phyloP scores from a whole-genome alignment of 2,329 filamentous ascomycete genomes.

The Xylariaceae sp. region DNA sequence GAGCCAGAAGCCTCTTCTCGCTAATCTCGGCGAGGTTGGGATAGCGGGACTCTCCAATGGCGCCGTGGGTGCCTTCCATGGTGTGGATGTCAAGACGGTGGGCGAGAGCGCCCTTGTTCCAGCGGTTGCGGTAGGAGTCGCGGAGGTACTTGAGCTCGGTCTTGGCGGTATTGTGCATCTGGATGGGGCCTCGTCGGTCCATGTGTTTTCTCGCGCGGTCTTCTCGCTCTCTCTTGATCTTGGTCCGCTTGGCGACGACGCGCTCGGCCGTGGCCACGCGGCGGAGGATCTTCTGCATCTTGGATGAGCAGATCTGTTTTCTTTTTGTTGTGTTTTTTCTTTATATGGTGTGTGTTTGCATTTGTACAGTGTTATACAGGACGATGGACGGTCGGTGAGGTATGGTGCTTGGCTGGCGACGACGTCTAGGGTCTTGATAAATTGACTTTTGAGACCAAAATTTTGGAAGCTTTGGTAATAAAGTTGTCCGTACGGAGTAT shows the following conservation, averaged over 20 bases:
- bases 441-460: constrained; percentile 9
- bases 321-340: too few relatives aligned
- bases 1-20: constrained; percentile 26
- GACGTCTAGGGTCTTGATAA: background rate
- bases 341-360: background rate
- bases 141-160: constrained; percentile 45
- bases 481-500: too few relatives aligned
- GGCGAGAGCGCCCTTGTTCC: constrained; percentile 71
- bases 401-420: constrained; percentile 1
- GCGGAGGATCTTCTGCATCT: constrained; percentile 33
- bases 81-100: constrained; percentile 70
- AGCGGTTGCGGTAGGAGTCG: constrained; percentile 66
- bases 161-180: constrained; percentile 27
- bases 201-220: constrained; percentile 19
- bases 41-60: constrained; percentile 40
- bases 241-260: constrained; percentile 30
- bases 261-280: constrained; percentile 37
- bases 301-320: too few relatives aligned
- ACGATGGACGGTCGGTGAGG: background rate
- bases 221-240: constrained; percentile 29
- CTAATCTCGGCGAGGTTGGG: constrained; percentile 22
- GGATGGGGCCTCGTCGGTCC: constrained; percentile 26
- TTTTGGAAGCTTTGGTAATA: constrained; percentile 15
- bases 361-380: background rate
- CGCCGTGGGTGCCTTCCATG: constrained; percentile 55